Evolutionary conservation across 345 rosid genomes (phyloP).

Genomic region (Gossypium longicalyx): DNA sequence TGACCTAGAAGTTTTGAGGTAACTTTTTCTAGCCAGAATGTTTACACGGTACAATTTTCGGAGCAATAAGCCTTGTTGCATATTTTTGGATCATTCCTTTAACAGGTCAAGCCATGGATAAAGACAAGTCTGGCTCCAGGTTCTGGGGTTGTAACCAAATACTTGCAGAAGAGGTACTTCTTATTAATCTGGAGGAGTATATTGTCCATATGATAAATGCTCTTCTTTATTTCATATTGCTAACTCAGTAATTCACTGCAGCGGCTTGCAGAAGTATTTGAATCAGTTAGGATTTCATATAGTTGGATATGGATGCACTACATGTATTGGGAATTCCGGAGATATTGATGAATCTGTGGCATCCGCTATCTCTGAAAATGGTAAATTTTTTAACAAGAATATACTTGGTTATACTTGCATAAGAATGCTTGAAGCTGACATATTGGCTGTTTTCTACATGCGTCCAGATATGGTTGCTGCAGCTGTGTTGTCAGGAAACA

Average conservation of each 20-base stretch:
- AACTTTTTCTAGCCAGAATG: not conserved
- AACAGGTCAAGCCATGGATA: constrained; percentile 81
- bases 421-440: constrained; percentile 13
- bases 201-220: not conserved
- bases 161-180: constrained; percentile 59
- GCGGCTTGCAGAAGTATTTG: constrained; percentile 79
- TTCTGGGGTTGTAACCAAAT: constrained; percentile 93
- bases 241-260: constrained; percentile 25
- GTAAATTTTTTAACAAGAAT: constrained; percentile 21
- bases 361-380: constrained; percentile 74
- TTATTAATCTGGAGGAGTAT: not conserved
- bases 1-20: not conserved
- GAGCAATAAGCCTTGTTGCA: constrained; percentile 4
- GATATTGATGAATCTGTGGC: constrained; percentile 81
- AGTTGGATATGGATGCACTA: constrained; percentile 95
- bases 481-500: constrained; percentile 88
- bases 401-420: constrained; percentile 10
- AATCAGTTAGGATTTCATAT: constrained; percentile 76
- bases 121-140: constrained; percentile 97
- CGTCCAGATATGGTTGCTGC: constrained; percentile 76
- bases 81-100: not conserved
- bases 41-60: not conserved
- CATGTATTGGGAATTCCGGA: constrained; percentile 92
- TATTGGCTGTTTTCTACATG: constrained; percentile 4
- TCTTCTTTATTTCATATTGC: not conserved